Base-by-base conservation (phyloP, 176 grass and related monocot genomes). In the Poa pratensis region DNA sequence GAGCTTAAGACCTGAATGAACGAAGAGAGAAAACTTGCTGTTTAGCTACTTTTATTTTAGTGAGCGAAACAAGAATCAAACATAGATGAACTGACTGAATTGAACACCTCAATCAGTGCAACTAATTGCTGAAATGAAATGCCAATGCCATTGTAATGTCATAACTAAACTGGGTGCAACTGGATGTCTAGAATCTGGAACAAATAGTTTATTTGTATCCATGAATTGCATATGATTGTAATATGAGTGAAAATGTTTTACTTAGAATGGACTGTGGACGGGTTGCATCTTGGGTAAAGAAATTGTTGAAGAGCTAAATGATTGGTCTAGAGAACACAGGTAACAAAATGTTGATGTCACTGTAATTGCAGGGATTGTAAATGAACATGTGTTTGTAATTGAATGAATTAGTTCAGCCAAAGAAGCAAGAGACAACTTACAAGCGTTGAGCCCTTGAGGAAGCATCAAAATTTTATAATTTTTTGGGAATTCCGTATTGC, bases 1-100 rank as follows among this genome's bases (percentile, higher is more conserved):
- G 79, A 91, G 28, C 88, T 83, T 76, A 94, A 39, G 43, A 90
- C 81, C 94, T 97, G 83, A 19, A 51, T 18, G 9, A 68, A 68
- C 37, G 2, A 50, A 74, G 43, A 51, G 71, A 14, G 8, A n/a
- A 83, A 48, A 9, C 1, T 4, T 14, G 39, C 23, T 14, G 20
- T 45, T 73, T 20, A 79, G 14, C 5, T 27, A 5, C 8, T 19
- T 48, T 6, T 39, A 27, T n/a, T 40, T 1, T 0, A 46, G 63
- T 4, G 9, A 53, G 28, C 58, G 17, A 15, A 20, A 3, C 75
- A 51, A 16, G 15, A 51, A 51, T 51, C 14, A 51, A 51, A 9
- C 14, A 51, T 17, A 51, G 15, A 51, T 51, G 14, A 51, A 50
- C 48, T 50, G 17, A 39, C 28, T 42, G 15, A 51, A 52, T 9